Base-by-base conservation (phyloP, 306 rosid species). In the Corylus americana region DNA sequence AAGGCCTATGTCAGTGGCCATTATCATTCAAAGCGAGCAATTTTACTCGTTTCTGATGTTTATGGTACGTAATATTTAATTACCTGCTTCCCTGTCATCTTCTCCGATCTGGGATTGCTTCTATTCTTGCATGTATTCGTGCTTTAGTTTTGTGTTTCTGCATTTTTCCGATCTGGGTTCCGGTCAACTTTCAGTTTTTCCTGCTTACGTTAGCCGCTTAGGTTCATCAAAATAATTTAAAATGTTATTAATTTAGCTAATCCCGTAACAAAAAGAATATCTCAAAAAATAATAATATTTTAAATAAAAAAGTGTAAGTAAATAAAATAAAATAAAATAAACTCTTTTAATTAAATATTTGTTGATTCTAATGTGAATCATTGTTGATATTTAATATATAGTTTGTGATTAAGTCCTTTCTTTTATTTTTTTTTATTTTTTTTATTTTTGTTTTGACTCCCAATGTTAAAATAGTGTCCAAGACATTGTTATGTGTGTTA, bases 1-100 rank as follows among this genome's bases (percentile, higher is more conserved):
- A 67, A 67, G 25, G 72, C 72, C 13, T 67, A 67, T n/a, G 50
- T 67, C n/a, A 67, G 72, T 67, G 72, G 50, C 29, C 72, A 67
- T 4, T 4, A 3, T 67, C 72, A 2, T 67, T 67, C 51, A 49
- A 67, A 42, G 50, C 49, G n/a, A 9, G 72, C 72, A 67, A 18
- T 67, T 49, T 2, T 67, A n/a, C 72, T 67, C 13, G 25, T 67
- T 67, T 67, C 72, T 39, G 72, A 67, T 10, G 72, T 67, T 39
- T 67, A 39, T 42, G 72, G 72, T 67, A 42, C 7, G 7, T 42
- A 39, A 22, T 22, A 22, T 22, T 22, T 22, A 22, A 67, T 10
- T 37, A 39, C 22, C 18, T 39, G 13, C 18, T 0, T 37, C 18
- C 42, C 16, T 31, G 25, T 3, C 27, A 17, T 29, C 12, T 66